Evolutionary conservation across 306 rosid species (phyloP), one percentile per base, ranked within the genome.

Genomic region (Sindora glabra): DNA sequence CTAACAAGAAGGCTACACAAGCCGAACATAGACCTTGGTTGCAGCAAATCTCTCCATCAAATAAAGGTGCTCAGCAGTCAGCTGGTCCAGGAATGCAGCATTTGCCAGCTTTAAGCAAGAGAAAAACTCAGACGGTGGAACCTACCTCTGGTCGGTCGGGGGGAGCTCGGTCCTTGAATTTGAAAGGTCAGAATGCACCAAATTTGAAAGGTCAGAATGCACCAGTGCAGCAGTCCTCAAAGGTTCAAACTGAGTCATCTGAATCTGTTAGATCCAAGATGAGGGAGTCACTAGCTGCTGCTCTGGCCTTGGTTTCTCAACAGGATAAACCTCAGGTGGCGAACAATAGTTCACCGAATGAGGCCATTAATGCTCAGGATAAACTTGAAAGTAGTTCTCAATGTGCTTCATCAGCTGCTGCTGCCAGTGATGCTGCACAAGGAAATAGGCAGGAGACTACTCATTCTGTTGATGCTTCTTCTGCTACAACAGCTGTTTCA

Each of bases 231-330:
- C 86, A 79, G 21, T 52, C 85, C 15, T 37, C 89, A 62, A 94
- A 73, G 75, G 70, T 21, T 57, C 89, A 77, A 34, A 56, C 64
- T 24, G 99, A 89, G 44, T 84, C 94, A 55, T 84, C 83, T 29
- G 95, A 80, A 49, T 86, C 79, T 42, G 87, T 94, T 50, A 84
- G 99, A 79, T 89, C 97, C 67, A 94, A 94, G 80, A 89, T 94
- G 99, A 86, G 96, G 78, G 97, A 86, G 64, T 85, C 96, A 13
- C 70, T 94, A 62, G 80, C 86, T 61, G 64, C 85, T 71, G 94
- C 95, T 19, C 79, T 94, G 64, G 84, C 84, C 15, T 67, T 94
- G 79, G 99, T 82, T 51, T 65, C 81, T 40, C 86, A 72, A 65
- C 86, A 65, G 48, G 80, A 67, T 13, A 86, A 72, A 40, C 59